These are phyloP conservation scores for Colletotrichum graminicola DNA, from an alignment of 2,329 filamentous ascomycete species.

Conservation along the genomic window DNA sequence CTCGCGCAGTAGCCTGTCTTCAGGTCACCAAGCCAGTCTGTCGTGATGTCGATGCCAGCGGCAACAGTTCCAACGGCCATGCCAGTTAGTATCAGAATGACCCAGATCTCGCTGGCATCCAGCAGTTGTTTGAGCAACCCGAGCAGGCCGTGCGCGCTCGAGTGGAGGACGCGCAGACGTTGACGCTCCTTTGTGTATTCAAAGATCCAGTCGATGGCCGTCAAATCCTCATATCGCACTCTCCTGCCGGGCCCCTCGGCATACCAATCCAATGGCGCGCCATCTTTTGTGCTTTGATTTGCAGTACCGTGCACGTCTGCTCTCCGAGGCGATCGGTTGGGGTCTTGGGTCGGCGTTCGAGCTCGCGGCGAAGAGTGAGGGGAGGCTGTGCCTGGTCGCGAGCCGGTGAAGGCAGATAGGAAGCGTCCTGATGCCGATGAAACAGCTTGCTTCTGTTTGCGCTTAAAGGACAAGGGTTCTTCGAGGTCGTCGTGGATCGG, in stretches of 20 bases:
- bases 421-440: slow-evolving; percentile 62
- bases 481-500: slow-evolving; percentile 64
- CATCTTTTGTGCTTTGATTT: slow-evolving; percentile 56
- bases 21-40: slow-evolving; percentile 92
- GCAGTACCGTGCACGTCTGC: slow-evolving; percentile 38
- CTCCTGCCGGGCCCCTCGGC: slow-evolving; percentile 88
- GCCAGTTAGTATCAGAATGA: slow-evolving; percentile 87
- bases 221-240: slow-evolving; percentile 95
- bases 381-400: slow-evolving; percentile 46
- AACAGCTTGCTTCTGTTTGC: slow-evolving; percentile 68
- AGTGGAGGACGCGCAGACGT: slow-evolving; percentile 80
- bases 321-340: slow-evolving; percentile 37
- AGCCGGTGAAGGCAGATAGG: slow-evolving; percentile 61
- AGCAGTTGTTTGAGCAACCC: slow-evolving; percentile 80
- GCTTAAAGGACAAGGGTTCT: slow-evolving; percentile 77
- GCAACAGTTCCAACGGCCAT: slow-evolving; percentile 86
- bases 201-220: slow-evolving; percentile 99
- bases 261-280: slow-evolving; percentile 80
- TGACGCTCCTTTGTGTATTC: slow-evolving; percentile 98
- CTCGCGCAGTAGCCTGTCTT: slow-evolving; percentile 91
- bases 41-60: slow-evolving; percentile 88
- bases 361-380: slow-evolving; percentile 37
- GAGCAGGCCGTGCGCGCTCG: slow-evolving; percentile 76
- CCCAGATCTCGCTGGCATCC: slow-evolving; percentile 92
- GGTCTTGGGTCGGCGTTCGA: slow-evolving; percentile 44